phyloP scores from a whole-genome alignment of 176 grass and related monocot species.

The Olyra latifolia region DNA sequence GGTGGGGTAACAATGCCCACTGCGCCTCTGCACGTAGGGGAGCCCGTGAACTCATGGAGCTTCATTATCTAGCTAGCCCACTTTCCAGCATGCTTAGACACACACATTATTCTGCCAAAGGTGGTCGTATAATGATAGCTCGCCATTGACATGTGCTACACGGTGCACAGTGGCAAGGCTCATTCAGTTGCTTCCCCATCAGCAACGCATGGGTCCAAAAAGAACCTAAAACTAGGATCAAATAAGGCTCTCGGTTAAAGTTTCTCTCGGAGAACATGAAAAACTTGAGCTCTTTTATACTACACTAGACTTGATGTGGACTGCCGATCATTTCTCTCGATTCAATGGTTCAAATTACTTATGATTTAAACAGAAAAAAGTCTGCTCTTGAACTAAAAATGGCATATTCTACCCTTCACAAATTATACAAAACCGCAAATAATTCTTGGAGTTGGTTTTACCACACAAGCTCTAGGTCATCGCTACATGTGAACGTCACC shows the following conservation, averaged over 20 bases:
- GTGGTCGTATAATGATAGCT: conserved; percentile 16
- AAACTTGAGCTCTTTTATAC: not conserved
- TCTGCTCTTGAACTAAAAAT: no score
- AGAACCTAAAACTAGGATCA: not conserved
- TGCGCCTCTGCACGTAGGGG: not conserved
- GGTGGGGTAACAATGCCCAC: not conserved
- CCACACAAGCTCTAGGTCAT: no score
- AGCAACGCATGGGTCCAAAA: not conserved
- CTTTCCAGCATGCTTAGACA: not conserved
- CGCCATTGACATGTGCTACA: not conserved
- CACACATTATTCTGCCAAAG: conserved; percentile 24
- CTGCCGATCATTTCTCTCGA: no score
- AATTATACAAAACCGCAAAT: no score
- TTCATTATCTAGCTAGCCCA: conserved; percentile 5
- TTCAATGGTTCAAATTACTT: no score
- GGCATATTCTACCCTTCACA: no score
- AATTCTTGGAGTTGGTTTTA: no score
- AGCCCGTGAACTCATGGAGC: not conserved
- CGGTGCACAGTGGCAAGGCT: not conserved
- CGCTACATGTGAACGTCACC: no score
- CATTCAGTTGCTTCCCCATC: not conserved
- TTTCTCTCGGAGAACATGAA: not conserved
- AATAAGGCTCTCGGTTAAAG: not conserved
- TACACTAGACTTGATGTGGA: no score
- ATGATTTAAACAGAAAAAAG: no score